These are phyloP conservation scores for Gymnopilus junonius DNA, from an alignment of 768 basidiomycete species.

Conservation along the genomic window DNA sequence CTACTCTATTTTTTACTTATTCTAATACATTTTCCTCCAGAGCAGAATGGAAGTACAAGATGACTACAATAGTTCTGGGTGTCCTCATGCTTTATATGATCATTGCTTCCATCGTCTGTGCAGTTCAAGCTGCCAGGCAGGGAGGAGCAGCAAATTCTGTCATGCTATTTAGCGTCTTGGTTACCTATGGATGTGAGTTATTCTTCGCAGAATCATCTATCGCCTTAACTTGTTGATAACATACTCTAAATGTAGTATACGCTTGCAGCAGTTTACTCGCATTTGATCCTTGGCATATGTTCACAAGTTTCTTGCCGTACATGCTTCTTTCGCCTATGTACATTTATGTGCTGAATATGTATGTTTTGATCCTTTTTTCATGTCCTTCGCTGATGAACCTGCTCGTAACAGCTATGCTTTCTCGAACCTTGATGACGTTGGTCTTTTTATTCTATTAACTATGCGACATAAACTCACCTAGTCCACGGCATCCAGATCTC, in stretches of 20 bases:
- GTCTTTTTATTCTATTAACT: slow-evolving; percentile 27
- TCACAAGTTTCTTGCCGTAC: slow-evolving; percentile 91
- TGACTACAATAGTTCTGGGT: slow-evolving; percentile 74
- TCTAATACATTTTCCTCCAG: slow-evolving; percentile 36
- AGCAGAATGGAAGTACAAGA: slow-evolving; percentile 85
- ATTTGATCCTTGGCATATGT: slow-evolving; percentile 95
- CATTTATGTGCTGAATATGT: slow-evolving; percentile 81
- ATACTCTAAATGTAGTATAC: slow-evolving; percentile 56
- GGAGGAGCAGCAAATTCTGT: slow-evolving; percentile 68
- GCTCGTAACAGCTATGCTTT: slow-evolving; percentile 69
- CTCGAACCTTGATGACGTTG: slow-evolving; percentile 83
- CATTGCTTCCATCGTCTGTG: slow-evolving; percentile 80
- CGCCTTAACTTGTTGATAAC: not conserved
- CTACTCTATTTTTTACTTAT: not conserved
- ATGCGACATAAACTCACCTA: not conserved
- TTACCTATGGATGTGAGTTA: slow-evolving; percentile 82
- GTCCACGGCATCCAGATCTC: slow-evolving; percentile 58
- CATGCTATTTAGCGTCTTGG: slow-evolving; percentile 85
- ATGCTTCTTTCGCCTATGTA: slow-evolving; percentile 84
- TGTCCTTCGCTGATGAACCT: not conserved
- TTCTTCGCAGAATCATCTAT: not conserved
- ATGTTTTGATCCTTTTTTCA: slow-evolving; percentile 27
- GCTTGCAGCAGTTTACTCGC: slow-evolving; percentile 78
- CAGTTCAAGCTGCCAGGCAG: slow-evolving; percentile 70
- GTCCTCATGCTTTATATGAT: slow-evolving; percentile 85